Base-by-base conservation (phyloP, 2,329 filamentous ascomycete genomes). In the Cercospora zeae-maydis region DNA sequence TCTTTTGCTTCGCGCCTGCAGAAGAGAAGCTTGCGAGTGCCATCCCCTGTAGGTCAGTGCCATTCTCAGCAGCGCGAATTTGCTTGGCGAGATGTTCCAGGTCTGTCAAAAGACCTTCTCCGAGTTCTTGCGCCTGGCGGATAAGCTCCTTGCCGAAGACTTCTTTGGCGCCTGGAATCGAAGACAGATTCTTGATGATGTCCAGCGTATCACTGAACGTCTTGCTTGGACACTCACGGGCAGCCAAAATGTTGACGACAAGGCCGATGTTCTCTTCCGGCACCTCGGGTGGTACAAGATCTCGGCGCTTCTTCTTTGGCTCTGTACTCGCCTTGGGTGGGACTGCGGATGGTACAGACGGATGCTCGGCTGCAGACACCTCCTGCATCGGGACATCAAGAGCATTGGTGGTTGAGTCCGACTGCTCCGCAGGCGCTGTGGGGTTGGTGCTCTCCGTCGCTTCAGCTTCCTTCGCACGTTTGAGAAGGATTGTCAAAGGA, bases 121-220 rank as follows among this genome's bases (percentile, higher is more conserved):
- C 96, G 30, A 99, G 81, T 55, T 86, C 81, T 71, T 93, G 90
- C 54, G 95, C 93, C 77, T 97, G 93, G 54, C 86, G 84, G 63
- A 96, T 91, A 56, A 99, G 84, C 77, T 99, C 93, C 69, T 90
- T 88, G n/a, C 95, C 95, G 75, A 99, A 98, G 10, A 92, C 84
- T 58, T 90, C 86, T 77, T 96, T 95, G 16, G 93, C 92, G 11
- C 90, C 92, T 14, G 93, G 92, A 64, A 99, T 95, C 39, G 91
- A 88, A 4, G 93, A 98, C 47, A 99, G 84, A 73, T 98, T 97
- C 80, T 96, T 98, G 81, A 99, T 96, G n/a, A 96, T 96, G 14
- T 93, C 95, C 59, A 99, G 85, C 0, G 95, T 98, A 76, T 98
- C 96, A 74, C 95, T 91, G 83, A 99, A 99, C 0, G 95, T 98